phyloP scores from a whole-genome alignment of 352 stramenopile genomes.

The Elongisporangium undulatum region DNA sequence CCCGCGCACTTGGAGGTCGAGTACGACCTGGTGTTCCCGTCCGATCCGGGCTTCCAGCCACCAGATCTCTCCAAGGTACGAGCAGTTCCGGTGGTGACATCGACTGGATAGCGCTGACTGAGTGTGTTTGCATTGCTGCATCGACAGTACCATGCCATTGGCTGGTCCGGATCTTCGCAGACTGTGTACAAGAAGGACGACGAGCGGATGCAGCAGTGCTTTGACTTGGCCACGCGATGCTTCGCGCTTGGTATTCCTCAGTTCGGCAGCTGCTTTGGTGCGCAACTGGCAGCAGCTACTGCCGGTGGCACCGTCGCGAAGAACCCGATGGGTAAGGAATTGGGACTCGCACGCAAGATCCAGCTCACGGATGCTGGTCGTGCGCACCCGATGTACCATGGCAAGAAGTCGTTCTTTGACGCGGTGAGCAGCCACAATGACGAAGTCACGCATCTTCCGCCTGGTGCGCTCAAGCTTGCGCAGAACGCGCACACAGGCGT shows the following conservation, averaged over 20 bases:
- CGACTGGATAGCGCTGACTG: background rate
- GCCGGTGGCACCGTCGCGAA: conserved; percentile 50
- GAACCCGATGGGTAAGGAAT: conserved; percentile 63
- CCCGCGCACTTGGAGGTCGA: conserved; percentile 22
- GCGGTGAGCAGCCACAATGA: conserved; percentile 79
- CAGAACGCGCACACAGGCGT: conserved; percentile 56
- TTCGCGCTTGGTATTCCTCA: conserved; percentile 59
- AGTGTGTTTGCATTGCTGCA: conserved; percentile 4
- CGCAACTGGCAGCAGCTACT: conserved; percentile 54
- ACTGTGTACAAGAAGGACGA: conserved; percentile 55
- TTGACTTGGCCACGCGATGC: conserved; percentile 27
- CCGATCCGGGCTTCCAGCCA: conserved; percentile 43
- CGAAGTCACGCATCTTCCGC: conserved; percentile 52
- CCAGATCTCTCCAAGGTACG: conserved; percentile 47
- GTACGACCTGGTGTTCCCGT: conserved; percentile 62
- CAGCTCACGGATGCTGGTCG: conserved; percentile 43
- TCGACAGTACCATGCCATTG: conserved; percentile 61
- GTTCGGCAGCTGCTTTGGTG: conserved; percentile 74
- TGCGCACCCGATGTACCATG: conserved; percentile 70
- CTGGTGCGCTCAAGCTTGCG: conserved; percentile 43
- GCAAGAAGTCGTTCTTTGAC: conserved; percentile 63
- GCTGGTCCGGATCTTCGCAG: conserved; percentile 73
- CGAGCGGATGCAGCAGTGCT: conserved; percentile 40
- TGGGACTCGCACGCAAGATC: conserved; percentile 69
- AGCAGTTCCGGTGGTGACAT: background rate